Evolutionary conservation across 2,329 filamentous ascomycete species (phyloP).

Genomic region (Diplodia sapinea): DNA sequence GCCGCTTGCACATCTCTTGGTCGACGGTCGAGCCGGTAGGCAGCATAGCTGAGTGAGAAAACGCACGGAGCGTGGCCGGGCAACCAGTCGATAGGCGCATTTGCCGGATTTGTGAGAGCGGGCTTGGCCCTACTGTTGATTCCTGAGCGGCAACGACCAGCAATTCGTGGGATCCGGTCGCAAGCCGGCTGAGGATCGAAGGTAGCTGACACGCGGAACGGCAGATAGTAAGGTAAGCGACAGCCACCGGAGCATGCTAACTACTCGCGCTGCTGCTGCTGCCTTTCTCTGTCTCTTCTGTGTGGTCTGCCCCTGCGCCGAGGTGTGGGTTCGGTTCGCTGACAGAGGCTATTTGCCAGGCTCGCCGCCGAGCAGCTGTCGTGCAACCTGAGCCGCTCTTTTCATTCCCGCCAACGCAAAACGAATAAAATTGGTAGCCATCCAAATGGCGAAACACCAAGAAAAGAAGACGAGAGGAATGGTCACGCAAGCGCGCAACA

Average conservation of each 20-base stretch:
- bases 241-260: conserved; percentile 1
- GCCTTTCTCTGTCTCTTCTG: neutral
- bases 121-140: neutral
- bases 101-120: conserved; percentile 3
- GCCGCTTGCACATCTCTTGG: conserved; percentile 2
- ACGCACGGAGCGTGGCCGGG: conserved; percentile 8
- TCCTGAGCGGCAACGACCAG: neutral
- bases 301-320: neutral
- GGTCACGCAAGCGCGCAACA: neutral
- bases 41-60: neutral
- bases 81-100: conserved; percentile 24
- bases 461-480: neutral
- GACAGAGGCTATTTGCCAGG: neutral
- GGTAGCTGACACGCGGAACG: conserved; percentile 22
- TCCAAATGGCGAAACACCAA: neutral
- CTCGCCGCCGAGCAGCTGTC: neutral
- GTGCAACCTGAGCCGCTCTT: neutral
- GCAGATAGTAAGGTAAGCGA: conserved; percentile 26
- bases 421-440: neutral
- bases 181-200: conserved; percentile 2
- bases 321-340: neutral
- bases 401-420: neutral
- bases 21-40: neutral
- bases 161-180: conserved; percentile 8
- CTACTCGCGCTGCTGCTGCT: neutral